Percentiles rank a stretch among this genome's conserved stretches.
Conservation (phyloP, 169 alveolate genomes). For the Besnoitia besnoiti region DNA sequence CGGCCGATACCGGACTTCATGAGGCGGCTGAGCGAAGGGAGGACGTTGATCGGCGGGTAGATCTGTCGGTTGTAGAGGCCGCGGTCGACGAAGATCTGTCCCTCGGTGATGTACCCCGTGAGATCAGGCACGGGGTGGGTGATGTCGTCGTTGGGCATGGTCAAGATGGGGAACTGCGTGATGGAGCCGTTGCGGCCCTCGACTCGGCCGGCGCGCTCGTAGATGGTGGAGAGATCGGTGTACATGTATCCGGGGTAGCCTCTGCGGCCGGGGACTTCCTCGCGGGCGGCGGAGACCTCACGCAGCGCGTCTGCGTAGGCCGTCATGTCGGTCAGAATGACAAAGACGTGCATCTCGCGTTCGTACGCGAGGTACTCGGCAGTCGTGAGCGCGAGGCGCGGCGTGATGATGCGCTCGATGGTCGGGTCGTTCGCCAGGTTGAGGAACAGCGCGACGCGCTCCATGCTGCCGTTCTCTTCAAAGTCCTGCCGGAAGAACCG, state of each 20-base stretch:
- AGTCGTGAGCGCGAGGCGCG: conserved; percentile 98
- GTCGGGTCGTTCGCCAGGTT: conserved; percentile 99
- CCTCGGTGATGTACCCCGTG: conserved; percentile 92
- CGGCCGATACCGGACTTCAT: conserved; percentile 99
- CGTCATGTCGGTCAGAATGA: conserved; percentile 99
- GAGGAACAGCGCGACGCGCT: conserved; percentile 97
- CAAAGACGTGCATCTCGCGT: conserved; percentile 97
- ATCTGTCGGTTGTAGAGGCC: conserved; percentile 96
- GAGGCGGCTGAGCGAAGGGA: conserved; percentile 98
- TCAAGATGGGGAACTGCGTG: conserved; percentile 98
- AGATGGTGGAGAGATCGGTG: conserved; percentile 98
- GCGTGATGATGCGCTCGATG: conserved; percentile 98
- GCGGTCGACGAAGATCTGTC: conserved; percentile 99
- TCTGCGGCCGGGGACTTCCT: conserved; percentile 99
- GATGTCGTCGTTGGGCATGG: conserved; percentile 99
- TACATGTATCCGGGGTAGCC: conserved; percentile 99
- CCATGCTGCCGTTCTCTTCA: conserved; percentile 99
- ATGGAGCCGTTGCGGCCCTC: conserved; percentile 97
- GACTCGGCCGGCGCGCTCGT: conserved; percentile 99
- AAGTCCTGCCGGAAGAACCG: conserved; percentile 99
- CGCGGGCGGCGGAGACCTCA: conserved; percentile 99
- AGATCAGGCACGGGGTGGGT: conserved; percentile 96
- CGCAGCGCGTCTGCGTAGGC: conserved; percentile 99
- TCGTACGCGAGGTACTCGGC: conserved; percentile 99
- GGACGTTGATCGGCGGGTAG: conserved; percentile 89